Conservation (phyloP, 2,329 filamentous ascomycete genomes). For the Raffaelea arxii region DNA sequence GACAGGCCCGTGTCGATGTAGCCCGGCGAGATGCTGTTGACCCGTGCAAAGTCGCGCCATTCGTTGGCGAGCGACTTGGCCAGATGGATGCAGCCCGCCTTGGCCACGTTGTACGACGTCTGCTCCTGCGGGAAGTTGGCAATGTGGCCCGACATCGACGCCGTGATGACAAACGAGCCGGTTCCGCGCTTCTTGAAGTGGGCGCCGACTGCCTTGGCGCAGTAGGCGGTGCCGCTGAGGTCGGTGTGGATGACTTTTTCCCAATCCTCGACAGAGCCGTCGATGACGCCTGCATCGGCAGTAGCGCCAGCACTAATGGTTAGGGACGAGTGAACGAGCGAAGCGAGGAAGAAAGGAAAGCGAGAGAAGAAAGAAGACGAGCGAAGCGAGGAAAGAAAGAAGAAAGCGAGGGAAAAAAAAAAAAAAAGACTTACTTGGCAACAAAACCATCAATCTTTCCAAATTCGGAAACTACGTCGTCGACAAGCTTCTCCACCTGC, state of each 20-base stretch:
- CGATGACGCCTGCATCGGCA: slow-evolving; percentile 57
- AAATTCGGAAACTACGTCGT: slow-evolving; percentile 52
- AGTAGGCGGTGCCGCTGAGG: slow-evolving; percentile 70
- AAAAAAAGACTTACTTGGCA: slow-evolving; percentile 57
- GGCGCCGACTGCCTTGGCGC: slow-evolving; percentile 55
- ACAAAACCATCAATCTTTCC: slow-evolving; percentile 69
- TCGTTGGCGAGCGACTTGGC: slow-evolving; percentile 66
- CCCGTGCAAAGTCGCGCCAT: slow-evolving; percentile 65
- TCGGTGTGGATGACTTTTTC: slow-evolving; percentile 60
- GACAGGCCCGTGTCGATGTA: slow-evolving; percentile 69
- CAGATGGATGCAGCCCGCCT: slow-evolving; percentile 52
- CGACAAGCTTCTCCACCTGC: slow-evolving; percentile 39
- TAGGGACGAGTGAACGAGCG: background rate
- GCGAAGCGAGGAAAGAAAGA: slow-evolving; percentile 46
- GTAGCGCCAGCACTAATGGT: slow-evolving; percentile 52
- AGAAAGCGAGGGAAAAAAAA: background rate
- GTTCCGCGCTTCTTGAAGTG: slow-evolving; percentile 52
- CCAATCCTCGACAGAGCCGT: slow-evolving; percentile 55
- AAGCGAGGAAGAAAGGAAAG: slow-evolving; percentile 17
- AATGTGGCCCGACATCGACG: slow-evolving; percentile 69
- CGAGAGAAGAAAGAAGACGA: slow-evolving; percentile 44
- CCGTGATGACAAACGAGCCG: slow-evolving; percentile 69
- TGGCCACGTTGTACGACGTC: slow-evolving; percentile 63
- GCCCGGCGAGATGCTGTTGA: slow-evolving; percentile 64
- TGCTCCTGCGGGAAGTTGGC: slow-evolving; percentile 70